Evolutionary conservation across 2,329 filamentous ascomycete species (phyloP), one percentile per base, ranked within the genome.

Genomic region (Hypomyces perniciosus): DNA sequence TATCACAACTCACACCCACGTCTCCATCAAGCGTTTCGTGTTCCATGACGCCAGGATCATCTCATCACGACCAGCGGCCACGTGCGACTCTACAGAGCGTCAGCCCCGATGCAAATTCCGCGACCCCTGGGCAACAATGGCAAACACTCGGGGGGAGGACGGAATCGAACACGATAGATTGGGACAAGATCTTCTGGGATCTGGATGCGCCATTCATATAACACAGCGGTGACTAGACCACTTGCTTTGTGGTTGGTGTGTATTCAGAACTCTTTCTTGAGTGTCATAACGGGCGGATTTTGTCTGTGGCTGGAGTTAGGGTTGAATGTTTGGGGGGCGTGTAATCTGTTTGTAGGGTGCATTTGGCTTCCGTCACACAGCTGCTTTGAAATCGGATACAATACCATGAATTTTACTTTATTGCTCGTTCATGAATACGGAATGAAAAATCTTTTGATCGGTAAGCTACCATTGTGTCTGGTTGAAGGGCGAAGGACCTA

Each of bases 91-190:
- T 55, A n/a, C 50, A 39, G 27, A 51, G 44, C 44, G 38, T 31
- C 28, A 52, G 41, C 10, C 38, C 51, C 20, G 57, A 59, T 6
- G 38, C 38, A 3, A 52, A 56, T 6, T 44, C 51, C 27, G 51
- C 57, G 10, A 57, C 57, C 10, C 54, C 65, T 5, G 64, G 64
- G 28, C 57, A 60, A 39, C 58, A 59, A 40, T 59, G 62, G 57
- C 58, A 59, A 7, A 56, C 57, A 35, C 48, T 66, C 1, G 63
- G 63, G 28, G 58, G 59, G 0, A 59, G 60, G 13, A 63, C 65
- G 59, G 61, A 66, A n/a, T 44, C 69, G 26, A 64, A 68, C 40
- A 58, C 58, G 5, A 65, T 69, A 54, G 65, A 69, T 43, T 69
- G 67, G 64, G 65, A 68, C 37, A 61, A 59, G 40, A 48, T 69